Percentiles rank a stretch among this genome's conserved stretches.
Evolutionary conservation across 148 eudicot genomes (phyloP).

Genomic region (Camellia japonica): DNA sequence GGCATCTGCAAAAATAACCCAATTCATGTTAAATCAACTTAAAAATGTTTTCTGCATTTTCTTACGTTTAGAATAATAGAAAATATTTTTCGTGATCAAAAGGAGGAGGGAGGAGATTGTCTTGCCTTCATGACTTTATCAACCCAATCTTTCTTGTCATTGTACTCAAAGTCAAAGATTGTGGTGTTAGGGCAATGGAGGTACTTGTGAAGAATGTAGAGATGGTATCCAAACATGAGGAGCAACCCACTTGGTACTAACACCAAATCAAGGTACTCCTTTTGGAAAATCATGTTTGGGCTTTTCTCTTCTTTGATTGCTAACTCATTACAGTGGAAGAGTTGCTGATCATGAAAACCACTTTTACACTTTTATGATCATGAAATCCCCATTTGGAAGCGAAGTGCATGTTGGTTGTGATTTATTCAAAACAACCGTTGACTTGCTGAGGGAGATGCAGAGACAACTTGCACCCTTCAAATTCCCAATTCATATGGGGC

Average conservation of each 20-base stretch:
- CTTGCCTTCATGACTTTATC: slow-evolving; percentile 48
- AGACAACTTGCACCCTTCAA: slow-evolving; percentile 12
- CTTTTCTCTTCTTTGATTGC: background rate
- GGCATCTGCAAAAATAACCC: slow-evolving; percentile 25
- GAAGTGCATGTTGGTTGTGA: background rate
- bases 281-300: slow-evolving; percentile 32
- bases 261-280: slow-evolving; percentile 59
- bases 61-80: too few relatives aligned
- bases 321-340: background rate
- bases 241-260: slow-evolving; percentile 67
- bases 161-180: slow-evolving; percentile 59
- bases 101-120: background rate
- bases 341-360: background rate
- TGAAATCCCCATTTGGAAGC: background rate
- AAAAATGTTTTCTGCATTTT: too few relatives aligned
- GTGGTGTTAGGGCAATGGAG: slow-evolving; percentile 55
- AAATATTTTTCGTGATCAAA: too few relatives aligned
- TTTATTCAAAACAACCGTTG: slow-evolving; percentile 3
- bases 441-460: slow-evolving; percentile 7
- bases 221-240: slow-evolving; percentile 69
- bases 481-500: background rate
- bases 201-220: slow-evolving; percentile 46
- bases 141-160: slow-evolving; percentile 73
- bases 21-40: background rate
- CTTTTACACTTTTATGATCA: background rate